phyloP scores from a whole-genome alignment of 495 filamentous ascomycete genomes.

The Aspergillus steynii region DNA sequence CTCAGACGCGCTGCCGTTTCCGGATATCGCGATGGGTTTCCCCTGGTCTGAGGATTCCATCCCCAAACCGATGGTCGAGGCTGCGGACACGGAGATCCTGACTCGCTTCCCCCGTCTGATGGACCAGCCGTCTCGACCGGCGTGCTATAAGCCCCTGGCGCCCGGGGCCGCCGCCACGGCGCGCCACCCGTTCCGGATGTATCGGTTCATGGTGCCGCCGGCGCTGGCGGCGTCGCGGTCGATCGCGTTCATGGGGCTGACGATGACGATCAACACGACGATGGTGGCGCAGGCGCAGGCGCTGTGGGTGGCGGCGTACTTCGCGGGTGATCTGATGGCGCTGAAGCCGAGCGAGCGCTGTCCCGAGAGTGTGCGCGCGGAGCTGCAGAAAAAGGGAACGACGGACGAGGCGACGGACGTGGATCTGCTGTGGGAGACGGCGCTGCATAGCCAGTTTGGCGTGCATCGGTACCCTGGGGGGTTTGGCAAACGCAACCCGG shows the following conservation, averaged over 20 bases:
- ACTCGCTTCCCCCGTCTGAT: slow-evolving; percentile 63
- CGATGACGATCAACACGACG: slow-evolving; percentile 63
- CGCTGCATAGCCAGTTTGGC: slow-evolving; percentile 66
- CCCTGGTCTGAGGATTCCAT: slow-evolving; percentile 36
- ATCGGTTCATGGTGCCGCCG: slow-evolving; percentile 71
- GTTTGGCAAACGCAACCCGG: slow-evolving; percentile 62
- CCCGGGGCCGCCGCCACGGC: slow-evolving; percentile 32
- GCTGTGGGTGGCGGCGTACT: slow-evolving; percentile 70
- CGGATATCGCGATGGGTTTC: slow-evolving; percentile 40
- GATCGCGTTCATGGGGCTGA: slow-evolving; percentile 66
- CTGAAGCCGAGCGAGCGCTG: slow-evolving; percentile 28
- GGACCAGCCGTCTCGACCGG: slow-evolving; percentile 36
- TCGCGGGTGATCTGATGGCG: slow-evolving; percentile 43
- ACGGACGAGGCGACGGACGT: slow-evolving; percentile 12
- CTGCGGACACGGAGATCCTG: slow-evolving; percentile 69
- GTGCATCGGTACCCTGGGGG: slow-evolving; percentile 68
- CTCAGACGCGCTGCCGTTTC: slow-evolving; percentile 24
- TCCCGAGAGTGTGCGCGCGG: slow-evolving; percentile 19
- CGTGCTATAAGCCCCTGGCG: slow-evolving; percentile 30
- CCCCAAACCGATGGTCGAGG: slow-evolving; percentile 24
- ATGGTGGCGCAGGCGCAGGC: slow-evolving; percentile 66
- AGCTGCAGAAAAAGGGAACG: not conserved
- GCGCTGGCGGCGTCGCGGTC: slow-evolving; percentile 55
- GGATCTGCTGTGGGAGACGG: slow-evolving; percentile 54
- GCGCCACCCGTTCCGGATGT: slow-evolving; percentile 51